These are phyloP conservation scores for Fusarium caatingaense DNA, from an alignment of 2,329 filamentous ascomycete genomes.

Conservation along the genomic window DNA sequence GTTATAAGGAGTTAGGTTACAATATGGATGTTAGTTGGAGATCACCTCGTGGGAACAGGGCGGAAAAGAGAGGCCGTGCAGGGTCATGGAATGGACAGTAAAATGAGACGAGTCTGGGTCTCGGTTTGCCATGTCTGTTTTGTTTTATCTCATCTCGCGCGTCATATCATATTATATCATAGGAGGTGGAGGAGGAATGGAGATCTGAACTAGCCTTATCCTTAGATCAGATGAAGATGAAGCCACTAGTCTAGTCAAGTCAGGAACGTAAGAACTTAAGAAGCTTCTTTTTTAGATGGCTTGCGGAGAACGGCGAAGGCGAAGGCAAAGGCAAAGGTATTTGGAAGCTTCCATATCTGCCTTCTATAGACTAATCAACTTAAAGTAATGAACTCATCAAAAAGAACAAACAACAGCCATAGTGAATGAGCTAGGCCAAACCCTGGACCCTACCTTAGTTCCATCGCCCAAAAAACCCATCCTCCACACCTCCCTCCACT, in stretches of 20 bases:
- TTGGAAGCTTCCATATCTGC: background rate
- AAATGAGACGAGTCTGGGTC: background rate
- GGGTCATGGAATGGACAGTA: background rate
- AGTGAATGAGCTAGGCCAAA: background rate
- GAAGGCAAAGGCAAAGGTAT: constrained; percentile 24
- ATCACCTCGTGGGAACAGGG: constrained; percentile 19
- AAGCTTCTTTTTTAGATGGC: background rate
- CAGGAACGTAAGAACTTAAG: background rate
- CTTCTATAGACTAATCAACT: background rate
- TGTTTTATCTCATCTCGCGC: background rate
- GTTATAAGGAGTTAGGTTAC: background rate
- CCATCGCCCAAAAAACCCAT: constrained; percentile 4
- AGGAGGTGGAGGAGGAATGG: background rate
- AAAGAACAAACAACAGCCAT: too few species aligned
- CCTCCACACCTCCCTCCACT: constrained; percentile 30
- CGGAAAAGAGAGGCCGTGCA: constrained; percentile 24
- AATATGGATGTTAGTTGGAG: background rate
- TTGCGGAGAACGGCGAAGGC: constrained; percentile 28
- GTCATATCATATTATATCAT: background rate
- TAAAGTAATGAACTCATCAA: background rate
- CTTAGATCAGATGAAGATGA: background rate
- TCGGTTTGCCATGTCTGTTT: background rate
- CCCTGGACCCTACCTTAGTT: constrained; percentile 22
- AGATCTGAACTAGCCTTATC: background rate
- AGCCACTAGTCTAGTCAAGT: background rate